Evolutionary conservation across 805 yeast species (phyloP), one percentile per base, ranked within the genome.

Genomic region (Yamadazyma insecticola): DNA sequence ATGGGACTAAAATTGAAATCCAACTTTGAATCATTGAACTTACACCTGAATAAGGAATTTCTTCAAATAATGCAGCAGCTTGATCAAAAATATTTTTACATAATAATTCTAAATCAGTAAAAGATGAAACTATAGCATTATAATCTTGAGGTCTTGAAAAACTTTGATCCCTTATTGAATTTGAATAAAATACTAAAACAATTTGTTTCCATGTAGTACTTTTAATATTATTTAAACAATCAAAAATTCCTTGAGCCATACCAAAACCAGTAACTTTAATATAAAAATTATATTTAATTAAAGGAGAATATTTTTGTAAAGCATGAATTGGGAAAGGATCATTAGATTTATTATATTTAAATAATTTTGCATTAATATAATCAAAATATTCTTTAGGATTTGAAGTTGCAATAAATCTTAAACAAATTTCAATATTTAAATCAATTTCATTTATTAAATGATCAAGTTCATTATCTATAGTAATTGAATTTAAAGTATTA

Each of bases 101-200:
- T 13, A 39, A 39, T 2, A 31, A 26, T 25, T 55, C 57, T 7
- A 54, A 49, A 23, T 48, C 51, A 3, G 51, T 40, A 27, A 47
- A 41, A 2, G 33, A 18, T 19, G 32, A 41, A 10, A 60, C 47
- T 8, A 57, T 42, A 9, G 24, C 21, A 19, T 48, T 36, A 42
- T 60, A 64, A 40, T 62, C 67, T 9, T 45, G 48, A 2, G 70
- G 60, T 32, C 67, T 44, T 12, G 65, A 48, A 28, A 60, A 53
- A 25, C 56, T 44, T 43, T 64, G 70, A 32, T 55, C 55, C 37
- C 60, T 53, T 13, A 64, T 45, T 32, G 55, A 48, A 28, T 41
- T 41, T 5, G 63, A 41, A 30, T 48, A 50, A 30, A 58, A 61
- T 13, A 55, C 55, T 8, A 64, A 37, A 16, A 58, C 47, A 5